Percentiles rank a stretch among this genome's conserved stretches.
phyloP scores from a whole-genome alignment of 1,284 basidiomycete genomes.

The Puccinia brachypodii region DNA sequence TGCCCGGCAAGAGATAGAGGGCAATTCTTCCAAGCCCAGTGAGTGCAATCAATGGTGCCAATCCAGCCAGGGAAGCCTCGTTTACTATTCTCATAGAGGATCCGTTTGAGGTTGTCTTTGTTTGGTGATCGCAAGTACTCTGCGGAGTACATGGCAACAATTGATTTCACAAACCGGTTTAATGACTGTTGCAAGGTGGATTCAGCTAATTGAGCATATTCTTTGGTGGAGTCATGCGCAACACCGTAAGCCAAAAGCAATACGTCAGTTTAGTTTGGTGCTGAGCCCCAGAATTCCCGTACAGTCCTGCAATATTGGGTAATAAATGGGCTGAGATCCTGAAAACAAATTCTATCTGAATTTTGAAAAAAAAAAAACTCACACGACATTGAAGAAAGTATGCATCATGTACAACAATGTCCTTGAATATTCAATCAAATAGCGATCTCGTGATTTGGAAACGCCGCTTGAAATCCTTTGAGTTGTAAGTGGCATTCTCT shows the following conservation, averaged over 20 bases:
- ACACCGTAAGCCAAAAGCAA: not conserved
- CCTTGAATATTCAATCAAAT: not conserved
- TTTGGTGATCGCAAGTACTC: conserved; percentile 26
- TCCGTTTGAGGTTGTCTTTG: not conserved
- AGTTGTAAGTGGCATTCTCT: not conserved
- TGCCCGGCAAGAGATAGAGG: not conserved
- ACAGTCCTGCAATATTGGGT: not conserved
- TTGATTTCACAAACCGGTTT: not conserved
- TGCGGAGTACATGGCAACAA: not conserved
- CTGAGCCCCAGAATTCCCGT: not conserved
- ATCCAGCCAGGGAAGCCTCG: conserved; percentile 9
- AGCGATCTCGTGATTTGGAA: not conserved
- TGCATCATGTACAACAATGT: not conserved
- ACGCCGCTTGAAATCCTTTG: not conserved
- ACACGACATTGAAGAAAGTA: not conserved
- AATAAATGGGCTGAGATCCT: not conserved
- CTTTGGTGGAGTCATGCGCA: not conserved
- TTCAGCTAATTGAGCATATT: not conserved
- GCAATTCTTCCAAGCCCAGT: conserved; percentile 31
- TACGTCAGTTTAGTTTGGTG: not conserved
- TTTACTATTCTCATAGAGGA: not conserved
- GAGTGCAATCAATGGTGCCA: conserved; percentile 10
- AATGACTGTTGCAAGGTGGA: not conserved
- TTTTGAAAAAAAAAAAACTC: not conserved
- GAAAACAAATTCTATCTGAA: not conserved